Evolutionary conservation across 2,329 filamentous ascomycete genomes (phyloP).

Genomic region (Trichoderma guizhouense): DNA sequence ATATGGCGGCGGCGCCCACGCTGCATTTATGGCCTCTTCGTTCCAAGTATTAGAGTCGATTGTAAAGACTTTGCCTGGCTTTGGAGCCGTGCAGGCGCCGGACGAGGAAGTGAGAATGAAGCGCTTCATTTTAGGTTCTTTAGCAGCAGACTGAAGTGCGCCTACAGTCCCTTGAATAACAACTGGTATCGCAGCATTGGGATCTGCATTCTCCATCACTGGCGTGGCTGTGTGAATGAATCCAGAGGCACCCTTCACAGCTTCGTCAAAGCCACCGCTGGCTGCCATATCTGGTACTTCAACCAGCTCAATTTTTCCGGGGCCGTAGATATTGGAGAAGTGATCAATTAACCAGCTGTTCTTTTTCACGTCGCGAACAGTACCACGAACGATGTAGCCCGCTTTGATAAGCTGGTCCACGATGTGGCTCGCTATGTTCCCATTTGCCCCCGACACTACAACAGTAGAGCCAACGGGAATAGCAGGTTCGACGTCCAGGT

Average conservation of each 20-base stretch:
- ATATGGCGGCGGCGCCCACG: constrained; percentile 38
- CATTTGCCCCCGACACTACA: constrained; percentile 34
- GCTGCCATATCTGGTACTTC: constrained; percentile 33
- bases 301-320: constrained; percentile 31
- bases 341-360: constrained; percentile 26
- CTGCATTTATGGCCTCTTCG: constrained; percentile 30
- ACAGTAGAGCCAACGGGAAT: constrained; percentile 12
- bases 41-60: constrained; percentile 34
- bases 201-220: constrained; percentile 34
- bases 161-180: constrained; percentile 29
- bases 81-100: constrained; percentile 22
- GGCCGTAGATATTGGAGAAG: constrained; percentile 20
- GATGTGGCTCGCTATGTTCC: constrained; percentile 33
- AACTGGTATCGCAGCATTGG: constrained; percentile 38
- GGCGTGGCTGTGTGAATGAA: constrained; percentile 40
- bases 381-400: constrained; percentile 35
- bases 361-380: constrained; percentile 28
- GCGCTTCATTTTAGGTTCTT: constrained; percentile 34
- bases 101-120: constrained; percentile 41
- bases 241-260: constrained; percentile 27
- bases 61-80: constrained; percentile 22
- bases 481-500: not conserved
- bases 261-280: constrained; percentile 27
- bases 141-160: constrained; percentile 35
- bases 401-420: constrained; percentile 30